phyloP scores from a whole-genome alignment of 176 grass and related monocot species.

The Bonia amplexicaulis region DNA sequence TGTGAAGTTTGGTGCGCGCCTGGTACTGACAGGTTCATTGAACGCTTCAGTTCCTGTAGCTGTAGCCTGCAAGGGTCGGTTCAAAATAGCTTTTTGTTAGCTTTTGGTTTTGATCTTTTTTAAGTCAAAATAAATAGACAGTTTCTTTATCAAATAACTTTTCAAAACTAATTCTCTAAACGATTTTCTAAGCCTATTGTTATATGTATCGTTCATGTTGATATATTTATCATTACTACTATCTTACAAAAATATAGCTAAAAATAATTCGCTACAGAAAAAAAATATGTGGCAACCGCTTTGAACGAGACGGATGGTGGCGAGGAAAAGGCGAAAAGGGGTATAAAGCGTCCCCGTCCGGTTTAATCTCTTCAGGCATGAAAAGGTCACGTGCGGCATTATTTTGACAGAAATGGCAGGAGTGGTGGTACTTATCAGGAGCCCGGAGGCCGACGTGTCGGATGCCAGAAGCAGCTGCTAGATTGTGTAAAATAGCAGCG shows the following conservation, averaged over 20 bases:
- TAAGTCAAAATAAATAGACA: no score
- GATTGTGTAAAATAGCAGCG: background rate
- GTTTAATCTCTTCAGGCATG: background rate
- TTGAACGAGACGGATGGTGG: background rate
- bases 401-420: background rate
- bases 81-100: no score
- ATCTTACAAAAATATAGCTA: no score
- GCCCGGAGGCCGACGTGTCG: conserved; percentile 17
- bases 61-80: background rate
- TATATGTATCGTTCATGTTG: no score
- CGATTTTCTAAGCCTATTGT: no score
- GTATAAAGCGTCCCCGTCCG: background rate
- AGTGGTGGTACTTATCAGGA: background rate
- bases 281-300: no score
- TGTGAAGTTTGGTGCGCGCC: background rate
- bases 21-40: conserved; percentile 34
- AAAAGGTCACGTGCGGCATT: conserved; percentile 21
- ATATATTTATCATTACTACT: no score
- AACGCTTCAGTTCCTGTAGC: background rate
- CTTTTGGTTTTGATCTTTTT: no score
- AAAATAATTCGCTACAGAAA: no score
- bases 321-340: background rate
- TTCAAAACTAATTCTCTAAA: no score
- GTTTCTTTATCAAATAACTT: no score
- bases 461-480: background rate